Base-by-base conservation (phyloP, 2,329 filamentous ascomycete genomes). In the Fusarium liriodendri region DNA sequence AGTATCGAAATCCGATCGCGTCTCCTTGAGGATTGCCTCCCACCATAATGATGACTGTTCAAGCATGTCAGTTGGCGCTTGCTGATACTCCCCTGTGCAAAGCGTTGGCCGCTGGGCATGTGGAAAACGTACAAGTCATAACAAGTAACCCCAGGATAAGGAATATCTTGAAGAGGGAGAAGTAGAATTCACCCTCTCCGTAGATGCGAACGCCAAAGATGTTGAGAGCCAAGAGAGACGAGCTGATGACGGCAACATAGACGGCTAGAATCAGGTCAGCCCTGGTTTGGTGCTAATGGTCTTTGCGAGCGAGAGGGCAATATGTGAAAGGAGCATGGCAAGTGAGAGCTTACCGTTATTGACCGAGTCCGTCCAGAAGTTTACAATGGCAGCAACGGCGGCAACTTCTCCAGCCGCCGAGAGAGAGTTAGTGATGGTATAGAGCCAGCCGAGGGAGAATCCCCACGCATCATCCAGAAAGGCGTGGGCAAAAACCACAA, bases 11-110 rank as follows among this genome's bases (percentile, higher is more conserved):
- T 10, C 90, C 90, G 76, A 89, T 90, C 13, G 87, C 83, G 72
- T 91, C 89, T 25, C 86, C 81, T 5, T 87, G 77, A 0, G 91
- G 91, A 73, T 93, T 93, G 13, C 89, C 91, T 20, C 91, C 91
- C 18, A 91, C 80, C 89, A 92, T 92, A 69, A 87, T 88, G 78
- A 93, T 85, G 80, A 93, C 27, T 55, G n/a, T 40, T 11, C 38
- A 40, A 20, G 5, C 20, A 10, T 40, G 38, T 40, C 29, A 55
- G 29, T n/a, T 5, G 10, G 16, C 7, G 11, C 25, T 18, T 3
- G 47, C 10, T 29, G 47, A 13, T 25, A 50, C 2, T 11, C 16
- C 9, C 14, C 32, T 29, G 32, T 32, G 18, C 45, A 27, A 9
- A 22, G 27, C 38, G n/a, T 20, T 40, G 38, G 5, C 11, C 5